phyloP scores from a whole-genome alignment of 2,329 filamentous ascomycete genomes.

The Beauveria bassiana region DNA sequence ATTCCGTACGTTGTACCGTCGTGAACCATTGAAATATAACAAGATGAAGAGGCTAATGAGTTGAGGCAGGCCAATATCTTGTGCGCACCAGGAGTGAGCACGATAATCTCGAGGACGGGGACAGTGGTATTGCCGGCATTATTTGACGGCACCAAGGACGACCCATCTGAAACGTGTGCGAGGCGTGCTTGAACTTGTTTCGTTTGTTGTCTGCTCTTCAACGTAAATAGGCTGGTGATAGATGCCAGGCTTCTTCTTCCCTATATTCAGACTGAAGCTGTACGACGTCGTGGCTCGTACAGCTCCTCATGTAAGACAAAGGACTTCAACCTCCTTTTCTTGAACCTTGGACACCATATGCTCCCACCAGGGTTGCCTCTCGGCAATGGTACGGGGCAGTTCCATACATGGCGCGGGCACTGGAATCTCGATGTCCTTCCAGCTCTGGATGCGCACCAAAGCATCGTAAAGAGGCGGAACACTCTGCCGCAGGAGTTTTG shows the following conservation, averaged over 20 bases:
- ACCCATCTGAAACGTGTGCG: too few species aligned
- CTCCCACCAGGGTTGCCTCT: constrained; percentile 33
- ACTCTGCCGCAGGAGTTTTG: constrained; percentile 21
- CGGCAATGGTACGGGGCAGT: constrained; percentile 19
- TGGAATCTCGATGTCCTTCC: constrained; percentile 25
- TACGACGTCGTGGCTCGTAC: background rate
- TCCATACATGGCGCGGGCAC: constrained; percentile 11
- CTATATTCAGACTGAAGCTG: background rate
- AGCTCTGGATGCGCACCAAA: constrained; percentile 27
- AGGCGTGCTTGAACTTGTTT: background rate
- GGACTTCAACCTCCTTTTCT: constrained; percentile 25
- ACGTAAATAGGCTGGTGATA: background rate
- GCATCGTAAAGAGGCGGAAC: constrained; percentile 30
- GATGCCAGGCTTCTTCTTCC: background rate
- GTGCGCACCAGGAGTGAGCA: constrained; percentile 23
- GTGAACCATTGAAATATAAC: background rate
- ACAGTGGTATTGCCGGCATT: constrained; percentile 29
- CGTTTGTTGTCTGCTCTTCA: background rate
- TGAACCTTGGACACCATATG: constrained; percentile 26
- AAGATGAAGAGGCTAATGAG: background rate
- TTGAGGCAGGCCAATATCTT: constrained; percentile 29
- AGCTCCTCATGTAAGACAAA: constrained; percentile 30
- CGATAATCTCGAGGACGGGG: constrained; percentile 27
- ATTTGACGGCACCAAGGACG: background rate
- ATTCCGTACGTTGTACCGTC: constrained; percentile 25